Evolutionary conservation across 257 asterid genomes (phyloP).

Genomic region (Ilex asprella): DNA sequence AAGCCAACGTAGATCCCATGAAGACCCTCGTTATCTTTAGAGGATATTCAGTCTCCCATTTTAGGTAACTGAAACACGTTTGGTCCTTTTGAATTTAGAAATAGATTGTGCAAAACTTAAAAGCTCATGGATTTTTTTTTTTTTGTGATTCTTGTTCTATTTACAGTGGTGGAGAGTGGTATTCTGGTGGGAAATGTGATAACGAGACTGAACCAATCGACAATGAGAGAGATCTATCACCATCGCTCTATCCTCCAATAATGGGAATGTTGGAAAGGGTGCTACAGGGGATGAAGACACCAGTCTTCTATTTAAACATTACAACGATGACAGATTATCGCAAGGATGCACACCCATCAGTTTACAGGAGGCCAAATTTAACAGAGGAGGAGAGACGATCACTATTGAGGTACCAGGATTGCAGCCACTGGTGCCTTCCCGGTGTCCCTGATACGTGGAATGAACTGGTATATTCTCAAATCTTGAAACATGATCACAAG

Average conservation of each 20-base stretch:
- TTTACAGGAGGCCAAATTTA: neutral
- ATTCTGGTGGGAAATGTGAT: neutral
- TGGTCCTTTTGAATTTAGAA: too few species aligned
- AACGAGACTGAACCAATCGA: neutral
- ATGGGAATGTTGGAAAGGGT: neutral
- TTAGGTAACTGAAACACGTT: neutral
- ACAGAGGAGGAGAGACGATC: neutral
- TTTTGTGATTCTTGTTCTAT: neutral
- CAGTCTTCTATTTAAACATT: neutral
- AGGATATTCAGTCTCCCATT: neutral
- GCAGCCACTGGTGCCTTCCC: neutral
- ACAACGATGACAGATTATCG: neutral
- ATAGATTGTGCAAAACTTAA: too few species aligned
- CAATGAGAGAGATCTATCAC: neutral
- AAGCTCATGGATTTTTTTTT: too few species aligned
- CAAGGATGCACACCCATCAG: neutral
- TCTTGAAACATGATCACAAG: neutral
- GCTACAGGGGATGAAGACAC: neutral
- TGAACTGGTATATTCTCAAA: neutral
- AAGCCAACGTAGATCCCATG: neutral
- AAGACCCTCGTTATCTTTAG: neutral
- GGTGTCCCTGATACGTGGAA: slow-evolving; percentile 2
- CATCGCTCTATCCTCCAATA: neutral
- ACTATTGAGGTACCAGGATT: neutral
- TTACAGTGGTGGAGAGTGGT: slow-evolving; percentile 1